Percentiles rank a stretch among this genome's conserved stretches.
Conservation (phyloP, 768 basidiomycete species). For the Suillus placidus region DNA sequence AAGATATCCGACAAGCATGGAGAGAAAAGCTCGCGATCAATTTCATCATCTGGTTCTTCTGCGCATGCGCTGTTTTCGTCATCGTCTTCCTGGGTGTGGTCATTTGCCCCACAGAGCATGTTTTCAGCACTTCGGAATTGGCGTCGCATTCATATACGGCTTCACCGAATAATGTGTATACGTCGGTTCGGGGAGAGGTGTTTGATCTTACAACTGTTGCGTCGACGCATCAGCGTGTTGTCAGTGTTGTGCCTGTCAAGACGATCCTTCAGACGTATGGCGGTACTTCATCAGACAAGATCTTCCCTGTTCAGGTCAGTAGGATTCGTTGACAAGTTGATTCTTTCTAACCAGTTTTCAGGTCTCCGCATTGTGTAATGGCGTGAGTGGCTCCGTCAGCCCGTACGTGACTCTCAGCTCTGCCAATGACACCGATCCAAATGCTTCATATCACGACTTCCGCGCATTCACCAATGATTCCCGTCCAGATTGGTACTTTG, state of each 20-base stretch:
- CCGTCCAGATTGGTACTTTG: slow-evolving; percentile 98
- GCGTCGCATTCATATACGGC: slow-evolving; percentile 64
- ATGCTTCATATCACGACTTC: slow-evolving; percentile 94
- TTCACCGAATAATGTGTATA: slow-evolving; percentile 75
- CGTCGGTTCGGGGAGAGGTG: slow-evolving; percentile 89
- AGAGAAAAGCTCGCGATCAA: slow-evolving; percentile 95
- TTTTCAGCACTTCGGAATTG: slow-evolving; percentile 81
- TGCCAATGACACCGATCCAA: slow-evolving; percentile 73
- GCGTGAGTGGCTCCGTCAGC: slow-evolving; percentile 75
- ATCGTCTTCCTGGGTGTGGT: slow-evolving; percentile 84
- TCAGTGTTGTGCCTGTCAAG: slow-evolving; percentile 76
- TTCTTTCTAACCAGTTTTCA: slow-evolving; percentile 23
- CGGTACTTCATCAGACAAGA: slow-evolving; percentile 65
- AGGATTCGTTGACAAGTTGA: neutral
- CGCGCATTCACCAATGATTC: slow-evolving; percentile 85
- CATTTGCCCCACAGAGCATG: slow-evolving; percentile 94
- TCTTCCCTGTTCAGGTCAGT: slow-evolving; percentile 93
- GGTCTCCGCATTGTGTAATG: slow-evolving; percentile 94
- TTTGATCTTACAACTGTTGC: slow-evolving; percentile 82
- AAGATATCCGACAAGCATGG: slow-evolving; percentile 96
- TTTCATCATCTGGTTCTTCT: slow-evolving; percentile 93
- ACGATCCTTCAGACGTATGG: slow-evolving; percentile 76
- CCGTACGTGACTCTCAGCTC: slow-evolving; percentile 82
- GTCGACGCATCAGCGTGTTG: slow-evolving; percentile 62
- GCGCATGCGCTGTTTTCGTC: slow-evolving; percentile 87